Evolutionary conservation across 2,329 filamentous ascomycete species (phyloP).

Genomic region (Leptoxyphium fumago): DNA sequence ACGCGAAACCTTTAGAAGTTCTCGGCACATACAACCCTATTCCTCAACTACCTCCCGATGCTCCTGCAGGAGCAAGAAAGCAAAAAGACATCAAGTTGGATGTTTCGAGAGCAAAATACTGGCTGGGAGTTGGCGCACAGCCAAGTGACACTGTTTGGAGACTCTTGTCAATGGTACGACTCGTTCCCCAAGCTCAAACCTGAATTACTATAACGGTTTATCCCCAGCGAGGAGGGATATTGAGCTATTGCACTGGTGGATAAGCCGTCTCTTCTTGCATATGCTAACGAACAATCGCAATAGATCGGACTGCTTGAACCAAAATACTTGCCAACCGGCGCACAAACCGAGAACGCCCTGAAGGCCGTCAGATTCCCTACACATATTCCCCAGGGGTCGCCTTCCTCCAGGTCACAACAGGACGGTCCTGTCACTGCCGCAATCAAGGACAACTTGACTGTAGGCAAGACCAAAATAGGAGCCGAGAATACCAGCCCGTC

Average conservation of each 20-base stretch:
- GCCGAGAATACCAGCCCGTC: not conserved
- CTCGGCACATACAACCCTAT: conserved; percentile 53
- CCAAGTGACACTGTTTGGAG: conserved; percentile 83
- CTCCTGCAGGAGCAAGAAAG: conserved; percentile 40
- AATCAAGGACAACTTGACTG: not conserved
- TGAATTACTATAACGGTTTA: no score
- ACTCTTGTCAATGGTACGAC: conserved; percentile 59
- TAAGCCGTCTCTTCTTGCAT: no score
- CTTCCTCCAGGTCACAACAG: not conserved
- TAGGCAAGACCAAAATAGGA: not conserved
- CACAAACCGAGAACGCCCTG: conserved; percentile 18
- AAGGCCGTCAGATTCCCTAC: conserved; percentile 17
- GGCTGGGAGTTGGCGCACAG: conserved; percentile 93
- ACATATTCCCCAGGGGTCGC: conserved; percentile 5
- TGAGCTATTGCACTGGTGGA: no score
- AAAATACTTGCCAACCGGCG: conserved; percentile 20
- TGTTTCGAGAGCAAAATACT: conserved; percentile 69
- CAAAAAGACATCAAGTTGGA: conserved; percentile 92
- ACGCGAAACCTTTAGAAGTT: conserved; percentile 83
- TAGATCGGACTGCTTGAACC: conserved; percentile 30
- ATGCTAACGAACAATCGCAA: not conserved
- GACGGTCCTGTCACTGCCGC: not conserved
- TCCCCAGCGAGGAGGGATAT: no score
- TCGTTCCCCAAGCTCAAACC: no score
- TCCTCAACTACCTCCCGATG: conserved; percentile 40